These are phyloP conservation scores for Nicotiana noctiflora DNA, from an alignment of 257 asterid genomes.

Conservation along the genomic window DNA sequence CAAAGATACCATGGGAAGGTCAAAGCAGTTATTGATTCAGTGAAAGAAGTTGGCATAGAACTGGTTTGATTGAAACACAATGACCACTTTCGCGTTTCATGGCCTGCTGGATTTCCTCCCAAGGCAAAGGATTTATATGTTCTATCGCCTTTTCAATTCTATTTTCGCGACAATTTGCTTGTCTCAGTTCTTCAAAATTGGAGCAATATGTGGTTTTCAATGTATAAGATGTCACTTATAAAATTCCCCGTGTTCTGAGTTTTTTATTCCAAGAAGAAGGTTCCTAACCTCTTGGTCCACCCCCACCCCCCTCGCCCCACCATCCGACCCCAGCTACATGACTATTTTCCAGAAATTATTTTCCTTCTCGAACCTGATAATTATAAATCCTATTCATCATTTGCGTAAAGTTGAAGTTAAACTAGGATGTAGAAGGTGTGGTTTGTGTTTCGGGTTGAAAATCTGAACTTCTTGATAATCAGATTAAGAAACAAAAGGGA, in stretches of 20 bases:
- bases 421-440: not conserved
- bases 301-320: not conserved
- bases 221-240: not conserved
- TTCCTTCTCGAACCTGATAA: too few species aligned
- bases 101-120: not conserved
- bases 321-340: too few species aligned
- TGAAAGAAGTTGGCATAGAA: constrained; percentile 59
- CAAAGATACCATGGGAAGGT: too few species aligned
- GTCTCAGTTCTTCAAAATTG: not conserved
- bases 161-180: not conserved
- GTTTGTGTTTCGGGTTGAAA: not conserved
- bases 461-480: not conserved
- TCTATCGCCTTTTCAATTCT: not conserved
- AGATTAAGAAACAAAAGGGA: not conserved
- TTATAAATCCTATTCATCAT: too few species aligned
- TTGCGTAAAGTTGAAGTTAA: not conserved
- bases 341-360: too few species aligned
- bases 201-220: not conserved
- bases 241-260: not conserved
- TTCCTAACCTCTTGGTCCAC: not conserved
- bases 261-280: not conserved
- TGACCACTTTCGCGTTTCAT: not conserved
- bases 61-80: constrained; percentile 25
- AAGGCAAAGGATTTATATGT: not conserved
- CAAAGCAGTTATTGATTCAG: constrained; percentile 75